Percentiles rank a stretch among this genome's conserved stretches.
Evolutionary conservation across 2,329 filamentous ascomycete species (phyloP).

Genomic region (Trichoderma harzianum): DNA sequence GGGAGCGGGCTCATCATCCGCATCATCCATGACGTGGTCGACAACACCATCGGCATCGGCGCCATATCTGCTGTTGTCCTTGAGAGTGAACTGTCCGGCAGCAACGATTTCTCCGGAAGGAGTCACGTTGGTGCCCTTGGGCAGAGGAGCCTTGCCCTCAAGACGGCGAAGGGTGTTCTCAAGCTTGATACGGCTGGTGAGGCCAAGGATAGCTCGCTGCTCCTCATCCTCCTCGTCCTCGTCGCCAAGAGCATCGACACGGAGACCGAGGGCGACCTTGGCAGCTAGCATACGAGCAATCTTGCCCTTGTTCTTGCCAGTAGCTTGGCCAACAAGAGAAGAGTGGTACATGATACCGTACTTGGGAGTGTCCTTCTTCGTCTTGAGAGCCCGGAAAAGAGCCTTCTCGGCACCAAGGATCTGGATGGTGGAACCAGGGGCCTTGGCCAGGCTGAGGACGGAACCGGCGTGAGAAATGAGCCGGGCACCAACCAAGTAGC

Average conservation of each 20-base stretch:
- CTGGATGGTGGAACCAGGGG: slow-evolving; percentile 91
- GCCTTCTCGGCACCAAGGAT: slow-evolving; percentile 99
- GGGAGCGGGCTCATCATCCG: slow-evolving; percentile 22
- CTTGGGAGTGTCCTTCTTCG: slow-evolving; percentile 98
- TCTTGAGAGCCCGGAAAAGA: slow-evolving; percentile 96
- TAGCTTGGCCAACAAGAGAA: slow-evolving; percentile 92
- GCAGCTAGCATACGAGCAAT: slow-evolving; percentile 94
- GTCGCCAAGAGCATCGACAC: slow-evolving; percentile 73
- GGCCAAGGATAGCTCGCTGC: slow-evolving; percentile 78
- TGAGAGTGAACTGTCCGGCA: slow-evolving; percentile 82
- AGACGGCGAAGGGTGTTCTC: slow-evolving; percentile 73
- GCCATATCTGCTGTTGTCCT: slow-evolving; percentile 93
- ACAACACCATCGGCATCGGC: slow-evolving; percentile 83
- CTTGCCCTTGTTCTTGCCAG: slow-evolving; percentile 98
- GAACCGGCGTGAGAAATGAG: slow-evolving; percentile 94
- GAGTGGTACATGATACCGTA: slow-evolving; percentile 94
- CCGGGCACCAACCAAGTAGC: slow-evolving; percentile 88
- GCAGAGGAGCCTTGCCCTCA: slow-evolving; percentile 85
- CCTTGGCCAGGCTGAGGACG: slow-evolving; percentile 91
- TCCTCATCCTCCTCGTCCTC: slow-evolving; percentile 78
- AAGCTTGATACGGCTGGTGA: slow-evolving; percentile 66
- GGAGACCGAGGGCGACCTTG: slow-evolving; percentile 88
- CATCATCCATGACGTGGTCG: slow-evolving; percentile 45
- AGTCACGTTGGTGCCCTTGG: slow-evolving; percentile 70
- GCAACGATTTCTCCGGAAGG: slow-evolving; percentile 64